Conservation (phyloP, 2,329 filamentous ascomycete genomes). For the Macrophomina phaseolina region DNA sequence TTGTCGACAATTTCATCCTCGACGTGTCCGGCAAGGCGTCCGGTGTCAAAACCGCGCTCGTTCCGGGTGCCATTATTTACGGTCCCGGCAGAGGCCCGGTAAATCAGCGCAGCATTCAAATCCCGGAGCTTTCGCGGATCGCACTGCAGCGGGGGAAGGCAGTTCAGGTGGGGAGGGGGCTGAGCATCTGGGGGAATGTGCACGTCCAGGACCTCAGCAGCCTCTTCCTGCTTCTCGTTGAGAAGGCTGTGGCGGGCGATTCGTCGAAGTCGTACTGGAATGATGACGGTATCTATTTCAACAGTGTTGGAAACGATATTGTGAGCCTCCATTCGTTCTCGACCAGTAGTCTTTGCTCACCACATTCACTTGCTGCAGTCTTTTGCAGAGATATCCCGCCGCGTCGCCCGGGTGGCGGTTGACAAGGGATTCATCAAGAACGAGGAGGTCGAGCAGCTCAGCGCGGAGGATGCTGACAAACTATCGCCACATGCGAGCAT, state of each 20-base stretch:
- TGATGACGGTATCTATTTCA: conserved; percentile 69
- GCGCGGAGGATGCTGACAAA: conserved; percentile 53
- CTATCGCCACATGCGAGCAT: conserved; percentile 55
- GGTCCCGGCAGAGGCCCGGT: conserved; percentile 62
- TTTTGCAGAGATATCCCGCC: conserved; percentile 54
- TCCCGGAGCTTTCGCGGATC: conserved; percentile 58
- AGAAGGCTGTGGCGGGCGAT: conserved; percentile 53
- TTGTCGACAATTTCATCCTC: conserved; percentile 73
- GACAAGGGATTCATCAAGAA: conserved; percentile 59
- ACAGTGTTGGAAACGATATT: conserved; percentile 63
- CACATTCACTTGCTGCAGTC: not conserved
- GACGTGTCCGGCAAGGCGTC: conserved; percentile 36
- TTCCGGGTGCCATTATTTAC: conserved; percentile 71
- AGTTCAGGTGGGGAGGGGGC: conserved; percentile 62
- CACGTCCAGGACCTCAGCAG: conserved; percentile 67
- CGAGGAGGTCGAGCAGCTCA: conserved; percentile 45
- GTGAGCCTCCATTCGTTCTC: conserved; percentile 48
- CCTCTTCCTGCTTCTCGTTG: conserved; percentile 61
- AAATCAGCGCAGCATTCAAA: conserved; percentile 62
- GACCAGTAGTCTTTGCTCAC: too few relatives aligned
- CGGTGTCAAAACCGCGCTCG: conserved; percentile 49
- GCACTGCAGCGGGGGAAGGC: conserved; percentile 59
- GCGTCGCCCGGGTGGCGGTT: conserved; percentile 49
- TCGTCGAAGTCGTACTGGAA: conserved; percentile 58
- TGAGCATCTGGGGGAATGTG: conserved; percentile 60